phyloP scores from a whole-genome alignment of 306 rosid species.

The Castanea mollissima region DNA sequence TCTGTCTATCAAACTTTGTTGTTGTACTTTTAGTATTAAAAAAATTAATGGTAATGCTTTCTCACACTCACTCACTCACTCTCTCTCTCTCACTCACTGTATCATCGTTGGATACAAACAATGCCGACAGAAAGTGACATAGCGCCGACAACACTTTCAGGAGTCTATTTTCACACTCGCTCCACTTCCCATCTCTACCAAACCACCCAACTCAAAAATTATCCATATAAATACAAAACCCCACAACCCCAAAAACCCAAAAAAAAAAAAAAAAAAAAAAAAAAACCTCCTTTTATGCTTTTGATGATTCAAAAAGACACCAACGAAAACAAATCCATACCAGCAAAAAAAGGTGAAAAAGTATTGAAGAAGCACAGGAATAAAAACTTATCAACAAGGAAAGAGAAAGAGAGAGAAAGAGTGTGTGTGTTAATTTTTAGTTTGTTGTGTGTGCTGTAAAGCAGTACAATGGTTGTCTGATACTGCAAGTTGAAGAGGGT shows the following conservation, averaged over 20 bases:
- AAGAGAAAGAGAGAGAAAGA: not conserved
- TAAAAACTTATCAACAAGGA: constrained; percentile 5
- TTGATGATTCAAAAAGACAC: constrained; percentile 31
- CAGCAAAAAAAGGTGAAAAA: constrained; percentile 19
- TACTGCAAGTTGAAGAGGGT: constrained; percentile 68
- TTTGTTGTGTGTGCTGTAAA: constrained; percentile 76
- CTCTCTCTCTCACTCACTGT: constrained; percentile 6
- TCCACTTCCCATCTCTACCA: constrained; percentile 35
- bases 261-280: not conserved
- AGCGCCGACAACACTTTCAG: constrained; percentile 68
- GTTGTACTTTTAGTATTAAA: constrained; percentile 36
- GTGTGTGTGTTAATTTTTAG: not conserved
- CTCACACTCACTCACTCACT: not conserved
- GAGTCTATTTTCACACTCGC: constrained; percentile 17
- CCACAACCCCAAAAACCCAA: constrained; percentile 12
- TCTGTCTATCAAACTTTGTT: constrained; percentile 1
- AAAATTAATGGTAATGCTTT: constrained; percentile 34
- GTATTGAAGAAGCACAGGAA: constrained; percentile 14
- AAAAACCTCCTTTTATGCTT: constrained; percentile 12
- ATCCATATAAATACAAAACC: not conserved
- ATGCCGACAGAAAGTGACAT: constrained; percentile 93
- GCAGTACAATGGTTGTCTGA: constrained; percentile 75
- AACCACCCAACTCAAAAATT: constrained; percentile 54
- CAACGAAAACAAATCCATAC: constrained; percentile 21
- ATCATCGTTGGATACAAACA: constrained; percentile 60